These are phyloP conservation scores for Talaromyces liani DNA, from an alignment of 495 filamentous ascomycete species.

Conservation along the genomic window DNA sequence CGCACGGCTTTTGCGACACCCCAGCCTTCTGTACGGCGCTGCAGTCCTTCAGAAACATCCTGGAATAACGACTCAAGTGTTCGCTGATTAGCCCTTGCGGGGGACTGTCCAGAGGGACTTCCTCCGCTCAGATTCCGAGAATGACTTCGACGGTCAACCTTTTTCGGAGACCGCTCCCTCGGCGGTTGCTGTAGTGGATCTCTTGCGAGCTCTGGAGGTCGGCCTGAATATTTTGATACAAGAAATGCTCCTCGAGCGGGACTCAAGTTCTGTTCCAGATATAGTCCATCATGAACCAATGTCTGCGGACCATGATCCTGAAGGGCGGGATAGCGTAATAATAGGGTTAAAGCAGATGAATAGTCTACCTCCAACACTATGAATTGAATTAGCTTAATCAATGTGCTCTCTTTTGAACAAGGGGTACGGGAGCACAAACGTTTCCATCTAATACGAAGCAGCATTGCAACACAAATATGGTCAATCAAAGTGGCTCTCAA, in stretches of 20 bases:
- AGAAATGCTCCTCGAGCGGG: constrained; percentile 63
- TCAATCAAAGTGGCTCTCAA: constrained; percentile 76
- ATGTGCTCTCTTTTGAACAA: not conserved
- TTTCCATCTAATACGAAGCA: constrained; percentile 86
- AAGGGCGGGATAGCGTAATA: constrained; percentile 70
- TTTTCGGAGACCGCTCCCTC: constrained; percentile 18
- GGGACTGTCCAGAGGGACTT: constrained; percentile 35
- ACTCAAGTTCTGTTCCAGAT: constrained; percentile 69
- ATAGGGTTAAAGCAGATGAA: constrained; percentile 67
- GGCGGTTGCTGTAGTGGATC: constrained; percentile 19
- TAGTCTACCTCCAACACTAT: constrained; percentile 81
- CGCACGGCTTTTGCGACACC: constrained; percentile 87
- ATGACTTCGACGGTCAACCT: constrained; percentile 28
- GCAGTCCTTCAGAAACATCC: constrained; percentile 76
- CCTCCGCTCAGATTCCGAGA: constrained; percentile 22
- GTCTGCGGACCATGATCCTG: constrained; percentile 59
- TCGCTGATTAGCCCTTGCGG: constrained; percentile 53
- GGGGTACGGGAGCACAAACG: constrained; percentile 29
- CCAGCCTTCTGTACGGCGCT: constrained; percentile 75
- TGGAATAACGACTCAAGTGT: constrained; percentile 72
- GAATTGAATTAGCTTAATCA: constrained; percentile 16
- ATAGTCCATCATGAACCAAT: constrained; percentile 84
- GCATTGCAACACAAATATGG: constrained; percentile 86
- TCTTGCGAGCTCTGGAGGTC: constrained; percentile 40
- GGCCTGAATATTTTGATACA: constrained; percentile 77